Percentiles rank a stretch among this genome's conserved stretches.
Conservation (phyloP, 495 filamentous ascomycete genomes). For the Thermothielavioides terrestris region DNA sequence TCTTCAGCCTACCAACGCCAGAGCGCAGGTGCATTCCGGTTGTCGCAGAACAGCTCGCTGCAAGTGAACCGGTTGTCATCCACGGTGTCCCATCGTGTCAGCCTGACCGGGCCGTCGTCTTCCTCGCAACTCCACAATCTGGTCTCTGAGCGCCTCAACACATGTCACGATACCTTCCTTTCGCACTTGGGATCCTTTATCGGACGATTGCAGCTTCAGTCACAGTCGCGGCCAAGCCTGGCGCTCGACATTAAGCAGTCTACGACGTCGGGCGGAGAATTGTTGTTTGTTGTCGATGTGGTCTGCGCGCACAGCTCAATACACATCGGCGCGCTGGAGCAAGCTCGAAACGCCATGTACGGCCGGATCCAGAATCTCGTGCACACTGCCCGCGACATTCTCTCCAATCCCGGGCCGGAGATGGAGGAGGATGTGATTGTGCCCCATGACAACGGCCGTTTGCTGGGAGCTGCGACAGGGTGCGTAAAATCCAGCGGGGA, state of each 20-base stretch:
- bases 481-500: slow-evolving; percentile 88
- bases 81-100: slow-evolving; percentile 47
- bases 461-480: slow-evolving; percentile 73
- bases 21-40: slow-evolving; percentile 30
- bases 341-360: slow-evolving; percentile 71
- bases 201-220: slow-evolving; percentile 80
- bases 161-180: slow-evolving; percentile 76
- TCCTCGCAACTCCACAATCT: slow-evolving; percentile 40
- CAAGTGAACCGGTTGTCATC: slow-evolving; percentile 36
- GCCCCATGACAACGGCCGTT: slow-evolving; percentile 66
- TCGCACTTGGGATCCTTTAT: slow-evolving; percentile 86
- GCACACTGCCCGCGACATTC: slow-evolving; percentile 67
- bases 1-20: slow-evolving; percentile 29
- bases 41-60: slow-evolving; percentile 28
- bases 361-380: slow-evolving; percentile 69
- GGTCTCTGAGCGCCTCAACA: slow-evolving; percentile 55
- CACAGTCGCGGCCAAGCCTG: slow-evolving; percentile 76
- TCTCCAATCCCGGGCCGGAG: slow-evolving; percentile 50
- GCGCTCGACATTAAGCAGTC: slow-evolving; percentile 62
- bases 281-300: slow-evolving; percentile 74
- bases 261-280: slow-evolving; percentile 65
- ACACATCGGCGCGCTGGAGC: slow-evolving; percentile 53
- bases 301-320: slow-evolving; percentile 69
- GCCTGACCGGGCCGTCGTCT: slow-evolving; percentile 37
- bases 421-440: slow-evolving; percentile 67